Evolutionary conservation across 371 early-diverging fungal species (phyloP), one percentile per base, ranked within the genome.

Genomic region (Chytridiales sp.): DNA sequence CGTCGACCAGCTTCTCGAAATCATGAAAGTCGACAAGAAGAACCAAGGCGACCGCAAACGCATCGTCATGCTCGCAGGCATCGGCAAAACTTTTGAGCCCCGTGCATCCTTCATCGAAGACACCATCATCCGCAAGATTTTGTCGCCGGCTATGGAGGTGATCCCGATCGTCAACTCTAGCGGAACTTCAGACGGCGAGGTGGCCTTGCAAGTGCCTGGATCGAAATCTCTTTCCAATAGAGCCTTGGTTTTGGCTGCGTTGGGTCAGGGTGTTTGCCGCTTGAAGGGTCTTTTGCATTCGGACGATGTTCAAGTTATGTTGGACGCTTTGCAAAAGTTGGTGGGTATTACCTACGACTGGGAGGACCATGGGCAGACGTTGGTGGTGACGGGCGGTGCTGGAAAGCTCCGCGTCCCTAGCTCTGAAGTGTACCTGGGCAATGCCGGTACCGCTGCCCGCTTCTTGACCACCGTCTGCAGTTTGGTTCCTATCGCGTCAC

Each of bases 211-310:
- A 13, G 93, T 93, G 4, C 96, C 97, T 1, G 97, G 97, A 0
- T 94, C 94, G 44, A 98, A 98, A 74, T 95, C 96, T 32, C 90
- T 98, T 43, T 95, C 96, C 21, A 97, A 98, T 82, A 88, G 98
- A 53, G 96, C 93, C 9, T 74, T 98, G 49, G 80, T 93, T 30
- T 78, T 98, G 46, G 95, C 96, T 39, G 94, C 97, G 24, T 76
- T 98, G 22, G 97, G 92, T 31, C 62, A 73, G 6, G 98, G 97
- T 26, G 79, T 78, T 29, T 91, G 92, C 70, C 85, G 90, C 35
- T 59, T 98, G 59, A 85, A 80, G 56, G 93, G 93, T 31, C 70
- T 98, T 50, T 77, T 98, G 56, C 94, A 94, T 63, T 96, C 97
- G 17, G 97, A 98, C 70, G 98, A 98, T 70, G 96, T 97, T 1